Conservation (phyloP, 2,329 filamentous ascomycete genomes). For the Bipolaris gigantea region DNA sequence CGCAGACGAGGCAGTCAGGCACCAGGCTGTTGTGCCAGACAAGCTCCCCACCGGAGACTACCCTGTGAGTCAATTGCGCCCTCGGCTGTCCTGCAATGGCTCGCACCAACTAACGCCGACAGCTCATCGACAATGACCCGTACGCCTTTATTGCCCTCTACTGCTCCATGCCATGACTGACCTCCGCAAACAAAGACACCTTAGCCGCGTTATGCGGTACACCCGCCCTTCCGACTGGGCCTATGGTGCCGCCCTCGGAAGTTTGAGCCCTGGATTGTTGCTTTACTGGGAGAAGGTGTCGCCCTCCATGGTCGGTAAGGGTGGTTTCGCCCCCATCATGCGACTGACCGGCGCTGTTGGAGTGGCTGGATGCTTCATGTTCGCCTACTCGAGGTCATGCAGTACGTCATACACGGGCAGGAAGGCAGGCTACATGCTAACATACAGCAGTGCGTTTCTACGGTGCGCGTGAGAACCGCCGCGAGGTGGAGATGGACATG, state of each 20-base stretch:
- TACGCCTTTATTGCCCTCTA: conserved; percentile 55
- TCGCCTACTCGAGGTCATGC: conserved; percentile 81
- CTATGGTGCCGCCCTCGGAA: conserved; percentile 67
- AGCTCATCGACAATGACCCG: conserved; percentile 99
- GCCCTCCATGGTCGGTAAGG: conserved; percentile 80
- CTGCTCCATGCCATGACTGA: conserved; percentile 24
- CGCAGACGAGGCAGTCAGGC: conserved; percentile 30
- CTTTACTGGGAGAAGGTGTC: conserved; percentile 79
- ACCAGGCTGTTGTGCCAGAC: conserved; percentile 63
- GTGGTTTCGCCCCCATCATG: conserved; percentile 81
- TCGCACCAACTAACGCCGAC: conserved; percentile 36
- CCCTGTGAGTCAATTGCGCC: conserved; percentile 65
- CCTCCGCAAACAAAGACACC: conserved; percentile 67
- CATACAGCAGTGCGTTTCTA: conserved; percentile 79
- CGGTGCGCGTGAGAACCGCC: conserved; percentile 86
- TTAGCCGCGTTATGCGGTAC: conserved; percentile 87
- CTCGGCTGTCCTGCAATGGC: conserved; percentile 20
- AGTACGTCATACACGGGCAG: conserved; percentile 59
- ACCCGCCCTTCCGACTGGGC: conserved; percentile 82
- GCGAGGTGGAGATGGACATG: conserved; percentile 96
- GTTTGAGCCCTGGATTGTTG: conserved; percentile 74
- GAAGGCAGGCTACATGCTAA: conserved; percentile 5
- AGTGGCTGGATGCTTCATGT: conserved; percentile 75
- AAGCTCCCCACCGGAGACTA: conserved; percentile 82
- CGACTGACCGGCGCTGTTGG: conserved; percentile 75